phyloP scores from a whole-genome alignment of 2,329 filamentous ascomycete species.

The Colletotrichum melonis region DNA sequence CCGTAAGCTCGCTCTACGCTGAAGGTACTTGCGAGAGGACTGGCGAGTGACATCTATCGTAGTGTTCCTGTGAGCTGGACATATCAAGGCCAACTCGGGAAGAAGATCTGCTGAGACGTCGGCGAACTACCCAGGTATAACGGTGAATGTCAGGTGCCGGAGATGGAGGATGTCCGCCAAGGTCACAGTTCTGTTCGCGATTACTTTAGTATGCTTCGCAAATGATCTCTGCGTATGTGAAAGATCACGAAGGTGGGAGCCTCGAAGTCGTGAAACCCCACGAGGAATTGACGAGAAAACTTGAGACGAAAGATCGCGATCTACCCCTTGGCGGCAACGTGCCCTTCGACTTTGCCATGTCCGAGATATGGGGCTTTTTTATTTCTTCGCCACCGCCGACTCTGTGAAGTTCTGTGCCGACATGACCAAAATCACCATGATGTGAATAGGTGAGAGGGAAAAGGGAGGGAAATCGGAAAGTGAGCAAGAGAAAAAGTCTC shows the following conservation, averaged over 20 bases:
- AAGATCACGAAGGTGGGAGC: neutral
- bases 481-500: neutral
- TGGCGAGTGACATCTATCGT: neutral
- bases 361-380: neutral
- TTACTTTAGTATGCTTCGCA: neutral
- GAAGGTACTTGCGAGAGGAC: neutral
- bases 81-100: neutral
- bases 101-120: neutral
- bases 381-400: neutral
- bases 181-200: neutral
- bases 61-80: neutral
- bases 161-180: neutral
- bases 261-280: neutral
- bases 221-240: neutral
- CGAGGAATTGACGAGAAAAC: neutral
- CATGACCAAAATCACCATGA: neutral
- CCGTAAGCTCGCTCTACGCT: neutral
- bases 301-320: neutral
- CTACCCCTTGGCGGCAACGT: neutral
- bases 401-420: neutral
- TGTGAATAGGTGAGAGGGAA: no score
- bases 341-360: slow-evolving; percentile 14
- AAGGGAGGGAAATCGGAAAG: neutral
- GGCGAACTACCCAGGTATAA: neutral
- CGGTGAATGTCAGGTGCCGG: neutral